Conservation (phyloP, 78 protist genomes). For the Dictyostelium brefeldianum region DNA sequence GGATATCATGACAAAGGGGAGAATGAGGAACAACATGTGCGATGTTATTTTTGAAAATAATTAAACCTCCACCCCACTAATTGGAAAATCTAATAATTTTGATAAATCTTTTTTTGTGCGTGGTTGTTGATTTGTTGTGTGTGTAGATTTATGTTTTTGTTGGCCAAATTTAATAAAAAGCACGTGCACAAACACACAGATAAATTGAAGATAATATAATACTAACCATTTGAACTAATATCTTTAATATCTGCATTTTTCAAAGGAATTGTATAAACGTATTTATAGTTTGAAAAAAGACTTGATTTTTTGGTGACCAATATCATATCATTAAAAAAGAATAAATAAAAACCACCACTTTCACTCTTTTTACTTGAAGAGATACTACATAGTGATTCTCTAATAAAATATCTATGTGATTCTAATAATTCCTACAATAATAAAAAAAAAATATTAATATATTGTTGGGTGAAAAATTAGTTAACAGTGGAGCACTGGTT, state of each 20-base stretch:
- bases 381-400: conserved; percentile 27
- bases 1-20: too few relatives aligned
- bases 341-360: conserved; percentile 45
- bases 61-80: too few relatives aligned
- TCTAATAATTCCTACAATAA: conserved; percentile 45
- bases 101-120: not conserved
- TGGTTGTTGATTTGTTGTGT: not conserved
- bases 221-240: conserved; percentile 63
- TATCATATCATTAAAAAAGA: conserved; percentile 52
- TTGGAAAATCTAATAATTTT: too few relatives aligned
- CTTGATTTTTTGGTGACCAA: conserved; percentile 54
- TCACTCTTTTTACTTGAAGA: conserved; percentile 59
- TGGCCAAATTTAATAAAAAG: not conserved
- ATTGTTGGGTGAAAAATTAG: not conserved
- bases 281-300: conserved; percentile 55
- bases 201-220: not conserved
- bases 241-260: conserved; percentile 48
- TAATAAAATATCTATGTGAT: conserved; percentile 73
- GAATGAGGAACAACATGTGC: too few relatives aligned
- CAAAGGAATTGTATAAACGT: conserved; percentile 32
- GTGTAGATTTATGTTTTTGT: not conserved
- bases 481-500: too few relatives aligned
- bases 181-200: not conserved
- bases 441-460: not conserved
- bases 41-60: too few relatives aligned